Evolutionary conservation across 176 grass and related monocot genomes (phyloP), one percentile per base, ranked within the genome.

Genomic region (Saccharum spontaneum): DNA sequence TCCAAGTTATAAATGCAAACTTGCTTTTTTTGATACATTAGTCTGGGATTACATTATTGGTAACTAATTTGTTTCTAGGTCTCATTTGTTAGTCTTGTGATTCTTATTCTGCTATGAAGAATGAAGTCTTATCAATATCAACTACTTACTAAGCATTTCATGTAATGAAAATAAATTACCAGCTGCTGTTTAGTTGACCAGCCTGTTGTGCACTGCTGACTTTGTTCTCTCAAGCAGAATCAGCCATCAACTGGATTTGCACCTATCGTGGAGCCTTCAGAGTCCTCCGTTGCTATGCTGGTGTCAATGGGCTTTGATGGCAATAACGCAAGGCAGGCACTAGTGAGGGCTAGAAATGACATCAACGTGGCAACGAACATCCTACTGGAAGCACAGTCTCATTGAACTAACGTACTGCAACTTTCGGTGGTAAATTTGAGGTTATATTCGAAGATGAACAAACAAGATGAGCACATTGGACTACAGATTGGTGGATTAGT

Each of bases 231-330:
- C 30, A 49, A 85, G 89, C 88, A 86, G 86, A 92, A 82, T 34
- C 71, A 88, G 34, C 55, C 80, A 10, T 74, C 90, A 34, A 26
- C 71, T 57, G 70, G 66, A 76, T 87, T 85, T 54, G 86, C 75
- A 74, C 87, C 83, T n/a, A 30, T 75, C 7, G 84, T 91, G 83
- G 96, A 95, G 79, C 97, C 93, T 69, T 75, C 97, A 1, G 90
- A 96, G 83, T 88, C 97, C 77, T 99, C 93, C 15, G 65, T 99
- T 67, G 91, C 91, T 79, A 92, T 76, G 67, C 85, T 99, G 50
- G 86, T 96, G 59, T 96, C 97, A 6, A 99, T 99, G 97, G 97
- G 97, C 50, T 99, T 99, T 69, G 91, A 99, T 60, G 82, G 67
- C 69, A 94, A 85, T 84, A 88, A 82, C 54, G 97, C 97, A 54